Base-by-base conservation (phyloP, 116 monocot species). In the Cymodocea nodosa region DNA sequence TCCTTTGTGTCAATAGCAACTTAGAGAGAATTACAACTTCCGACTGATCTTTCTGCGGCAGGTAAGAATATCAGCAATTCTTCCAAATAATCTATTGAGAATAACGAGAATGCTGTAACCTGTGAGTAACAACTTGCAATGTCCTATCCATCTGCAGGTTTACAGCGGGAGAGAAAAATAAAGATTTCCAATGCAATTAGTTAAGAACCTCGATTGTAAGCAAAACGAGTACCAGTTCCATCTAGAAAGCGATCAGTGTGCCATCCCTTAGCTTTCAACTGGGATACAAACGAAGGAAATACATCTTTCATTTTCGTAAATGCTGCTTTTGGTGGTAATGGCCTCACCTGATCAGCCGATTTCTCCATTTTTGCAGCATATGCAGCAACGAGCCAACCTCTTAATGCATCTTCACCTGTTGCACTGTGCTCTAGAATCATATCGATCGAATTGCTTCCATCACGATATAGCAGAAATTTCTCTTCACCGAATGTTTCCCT, bases 241-340 rank as follows among this genome's bases (percentile, higher is more conserved):
- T 97, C 97, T 17, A 97, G 71, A 65, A 97, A 97, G 20, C 83
- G 91, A 71, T 91, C 91, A 1, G 87, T 87, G 65, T 97, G 82
- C 97, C 97, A 97, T 6, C 97, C 97, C 72, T 70, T 79, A 10
- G 71, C 52, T 82, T 85, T 97, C 24, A 97, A 63, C 57, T 87
- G 75, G 52, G 78, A 74, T 24, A 97, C 6, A 59, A 97, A 91
- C 15, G 56, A 63, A 10, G 97, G 85, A 52, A 97, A 97, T 5
- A 87, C 73, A 5, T 15, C 58, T 52, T 78, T 76, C 87, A 88
- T 97, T 67, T 67, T 81, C 50, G 68, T 62, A 23, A 82, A 72
- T 23, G 97, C 90, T 12, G 65, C 60, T 0, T 36, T 35, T 36
- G 86, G 15, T 20, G 55, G 65, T 36, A 34, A 51, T 4, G 56